Base-by-base conservation (phyloP, 176 grass and related monocot genomes). In the Rhynchospora breviuscula region DNA sequence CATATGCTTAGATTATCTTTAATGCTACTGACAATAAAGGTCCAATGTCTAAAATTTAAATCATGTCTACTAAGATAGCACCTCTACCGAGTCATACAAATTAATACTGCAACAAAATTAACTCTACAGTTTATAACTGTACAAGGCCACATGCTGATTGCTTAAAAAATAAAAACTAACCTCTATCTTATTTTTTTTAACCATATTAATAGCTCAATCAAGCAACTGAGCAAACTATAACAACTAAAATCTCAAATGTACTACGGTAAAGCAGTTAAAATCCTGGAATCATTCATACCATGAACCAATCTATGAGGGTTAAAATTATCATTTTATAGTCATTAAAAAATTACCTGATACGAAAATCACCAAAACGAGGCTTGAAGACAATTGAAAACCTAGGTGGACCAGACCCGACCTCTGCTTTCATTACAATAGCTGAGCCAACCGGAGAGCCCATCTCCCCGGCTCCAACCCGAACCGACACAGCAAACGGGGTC, bases 301-400 rank as follows among this genome's bases (percentile, higher is more conserved):
- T 47, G 18, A 9, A 21, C 43, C 67, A 71, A 71, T 67, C 12
- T 51, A 74, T 49, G 68, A 51, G 70, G 5, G 5, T 18, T 69
- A 44, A 5, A 6, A 51, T 10, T 25, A 74, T 47, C 9, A 74
- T 73, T 21, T 59, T 3, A 18, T 14, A 70, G 8, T 25, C 46
- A 23, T 23, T 23, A 51, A 74, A 3, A 2, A 74, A n/a, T 13
- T 9, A 74, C 70, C 70, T 74, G 70, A 74, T 74, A 49, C 46
- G 46, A 49, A 74, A 74, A 74, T 74, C 46, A 3, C 70, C 70
- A n/a, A 74, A 74, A n/a, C 70, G 51, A 74, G 70, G 70, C 13
- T 22, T 48, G 70, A 74, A 74, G n/a, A 74, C 40, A 23, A 74
- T n/a, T 3, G 70, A 74, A 49, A 74, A 74, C 45, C 70, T 74